Percentiles rank a stretch among this genome's conserved stretches.
These are phyloP conservation scores for Mrakia blollopis DNA, from an alignment of 768 basidiomycete genomes.

Conservation along the genomic window DNA sequence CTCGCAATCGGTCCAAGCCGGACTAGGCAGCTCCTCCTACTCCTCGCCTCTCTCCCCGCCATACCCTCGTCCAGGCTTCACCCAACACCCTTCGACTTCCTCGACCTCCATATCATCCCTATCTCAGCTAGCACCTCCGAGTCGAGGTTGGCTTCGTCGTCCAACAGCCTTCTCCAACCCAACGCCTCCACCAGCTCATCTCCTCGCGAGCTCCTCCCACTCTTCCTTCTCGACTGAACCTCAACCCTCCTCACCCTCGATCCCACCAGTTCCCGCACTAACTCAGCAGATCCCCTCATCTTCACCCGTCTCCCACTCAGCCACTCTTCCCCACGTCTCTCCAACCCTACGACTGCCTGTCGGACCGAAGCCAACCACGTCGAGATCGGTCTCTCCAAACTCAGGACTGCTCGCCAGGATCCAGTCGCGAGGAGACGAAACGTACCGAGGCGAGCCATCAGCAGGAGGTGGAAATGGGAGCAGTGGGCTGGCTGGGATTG, in stretches of 20 bases:
- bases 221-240: neutral
- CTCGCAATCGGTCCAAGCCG: constrained; percentile 12
- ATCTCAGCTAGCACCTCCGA: neutral
- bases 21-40: neutral
- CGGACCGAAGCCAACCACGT: neutral
- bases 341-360: neutral
- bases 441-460: neutral
- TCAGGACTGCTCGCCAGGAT: neutral
- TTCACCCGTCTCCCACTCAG: neutral
- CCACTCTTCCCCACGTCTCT: neutral
- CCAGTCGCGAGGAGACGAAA: neutral
- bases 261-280: neutral
- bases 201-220: neutral
- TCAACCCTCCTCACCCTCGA: neutral
- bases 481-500: neutral
- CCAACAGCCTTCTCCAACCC: constrained; percentile 5
- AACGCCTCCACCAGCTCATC: constrained; percentile 1
- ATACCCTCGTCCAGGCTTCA: constrained; percentile 14
- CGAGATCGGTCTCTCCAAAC: constrained; percentile 9
- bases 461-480: neutral
- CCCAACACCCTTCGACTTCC: constrained; percentile 5
- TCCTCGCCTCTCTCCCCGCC: constrained; percentile 1
- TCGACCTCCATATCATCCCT: neutral
- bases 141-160: neutral
- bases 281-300: neutral